Percentiles rank a stretch among this genome's conserved stretches.
These are phyloP conservation scores for Lepiota venenata DNA, from an alignment of 768 basidiomycete species.

Conservation along the genomic window DNA sequence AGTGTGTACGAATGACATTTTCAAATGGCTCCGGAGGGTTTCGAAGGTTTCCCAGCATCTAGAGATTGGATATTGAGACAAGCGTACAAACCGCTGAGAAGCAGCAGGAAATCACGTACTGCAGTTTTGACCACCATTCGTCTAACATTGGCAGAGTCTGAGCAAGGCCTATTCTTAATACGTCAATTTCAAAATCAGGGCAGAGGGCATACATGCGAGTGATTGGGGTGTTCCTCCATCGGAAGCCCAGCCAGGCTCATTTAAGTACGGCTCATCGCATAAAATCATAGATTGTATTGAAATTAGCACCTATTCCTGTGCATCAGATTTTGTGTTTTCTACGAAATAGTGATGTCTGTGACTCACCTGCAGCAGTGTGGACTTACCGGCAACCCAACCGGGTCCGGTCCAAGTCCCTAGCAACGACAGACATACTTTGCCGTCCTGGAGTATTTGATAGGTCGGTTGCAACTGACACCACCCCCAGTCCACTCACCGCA, in stretches of 20 bases:
- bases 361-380: constrained; percentile 80
- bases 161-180: not conserved
- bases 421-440: constrained; percentile 91
- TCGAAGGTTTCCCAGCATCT: constrained; percentile 87
- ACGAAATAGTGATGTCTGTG: not conserved
- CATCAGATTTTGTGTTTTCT: constrained; percentile 28
- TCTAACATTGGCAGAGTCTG: constrained; percentile 90
- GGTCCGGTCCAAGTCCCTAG: constrained; percentile 93
- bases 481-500: constrained; percentile 48
- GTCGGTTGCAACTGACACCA: not conserved
- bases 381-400: constrained; percentile 89
- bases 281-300: constrained; percentile 97
- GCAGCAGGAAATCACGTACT: constrained; percentile 34
- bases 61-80: constrained; percentile 6
- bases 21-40: constrained; percentile 82
- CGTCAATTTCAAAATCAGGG: constrained; percentile 1
- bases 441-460: constrained; percentile 51
- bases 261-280: constrained; percentile 90
- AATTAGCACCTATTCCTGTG: constrained; percentile 72
- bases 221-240: constrained; percentile 74
- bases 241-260: constrained; percentile 86
- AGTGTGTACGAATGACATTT: constrained; percentile 89
- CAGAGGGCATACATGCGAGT: constrained; percentile 58
- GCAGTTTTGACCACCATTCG: constrained; percentile 91
- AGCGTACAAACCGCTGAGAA: not conserved